Percentiles rank a stretch among this genome's conserved stretches.
Conservation (phyloP, 2,329 filamentous ascomycete genomes). For the Aspergillus glaucus region DNA sequence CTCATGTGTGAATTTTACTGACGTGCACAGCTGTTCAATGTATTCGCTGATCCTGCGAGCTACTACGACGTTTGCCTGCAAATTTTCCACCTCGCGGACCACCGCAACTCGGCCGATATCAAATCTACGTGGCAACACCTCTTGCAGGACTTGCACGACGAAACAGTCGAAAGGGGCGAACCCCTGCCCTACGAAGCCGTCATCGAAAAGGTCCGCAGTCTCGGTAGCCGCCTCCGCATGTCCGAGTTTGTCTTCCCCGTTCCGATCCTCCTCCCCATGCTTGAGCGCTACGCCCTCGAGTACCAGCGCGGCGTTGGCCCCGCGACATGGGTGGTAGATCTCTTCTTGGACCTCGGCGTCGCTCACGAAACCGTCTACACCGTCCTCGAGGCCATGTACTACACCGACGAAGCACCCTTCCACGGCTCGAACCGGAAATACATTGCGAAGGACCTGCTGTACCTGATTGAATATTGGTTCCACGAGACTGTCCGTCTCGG, state of each 20-base stretch:
- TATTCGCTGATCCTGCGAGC: conserved; percentile 80
- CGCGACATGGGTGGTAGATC: conserved; percentile 56
- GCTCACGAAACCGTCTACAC: conserved; percentile 56
- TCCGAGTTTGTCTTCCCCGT: conserved; percentile 53
- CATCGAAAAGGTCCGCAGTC: conserved; percentile 49
- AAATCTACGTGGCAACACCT: conserved; percentile 76
- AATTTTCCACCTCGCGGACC: conserved; percentile 87
- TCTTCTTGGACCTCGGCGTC: conserved; percentile 59
- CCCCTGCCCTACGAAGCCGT: conserved; percentile 45
- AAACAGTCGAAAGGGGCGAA: conserved; percentile 40
- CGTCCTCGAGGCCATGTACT: conserved; percentile 61
- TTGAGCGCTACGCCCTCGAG: conserved; percentile 49
- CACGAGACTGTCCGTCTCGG: conserved; percentile 50
- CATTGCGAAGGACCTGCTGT: conserved; percentile 57
- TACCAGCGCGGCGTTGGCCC: conserved; percentile 43
- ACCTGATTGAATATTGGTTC: conserved; percentile 57
- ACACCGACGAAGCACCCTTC: conserved; percentile 61
- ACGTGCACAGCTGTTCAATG: conserved; percentile 69
- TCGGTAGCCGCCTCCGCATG: conserved; percentile 51
- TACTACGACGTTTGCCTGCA: conserved; percentile 92
- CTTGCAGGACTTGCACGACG: conserved; percentile 63
- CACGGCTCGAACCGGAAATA: conserved; percentile 50
- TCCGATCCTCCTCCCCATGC: conserved; percentile 48
- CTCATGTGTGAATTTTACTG: conserved; percentile 16
- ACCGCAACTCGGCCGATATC: conserved; percentile 81